Percentiles rank a stretch among this genome's conserved stretches.
phyloP scores from a whole-genome alignment of 495 filamentous ascomycete species.

The Aspergillus ostianus region DNA sequence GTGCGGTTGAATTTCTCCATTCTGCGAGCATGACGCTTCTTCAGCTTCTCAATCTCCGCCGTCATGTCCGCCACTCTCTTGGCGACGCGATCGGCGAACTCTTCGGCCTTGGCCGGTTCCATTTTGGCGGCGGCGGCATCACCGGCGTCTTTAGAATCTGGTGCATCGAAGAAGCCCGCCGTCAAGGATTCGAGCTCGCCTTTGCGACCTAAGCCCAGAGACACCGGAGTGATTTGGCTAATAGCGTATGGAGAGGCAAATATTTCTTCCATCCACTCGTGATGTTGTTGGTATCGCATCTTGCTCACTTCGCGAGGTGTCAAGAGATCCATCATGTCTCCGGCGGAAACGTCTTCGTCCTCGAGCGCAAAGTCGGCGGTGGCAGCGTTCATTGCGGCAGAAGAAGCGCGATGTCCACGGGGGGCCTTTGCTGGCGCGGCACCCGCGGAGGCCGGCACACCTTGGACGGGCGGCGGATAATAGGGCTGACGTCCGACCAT shows the following conservation, averaged over 20 bases:
- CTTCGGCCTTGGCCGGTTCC: slow-evolving; percentile 64
- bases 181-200: slow-evolving; percentile 83
- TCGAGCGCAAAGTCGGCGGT: slow-evolving; percentile 61
- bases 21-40: slow-evolving; percentile 68
- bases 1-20: slow-evolving; percentile 72
- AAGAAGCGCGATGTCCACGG: slow-evolving; percentile 39
- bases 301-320: slow-evolving; percentile 85
- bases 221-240: slow-evolving; percentile 78
- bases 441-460: slow-evolving; percentile 27
- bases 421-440: slow-evolving; percentile 33
- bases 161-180: slow-evolving; percentile 70
- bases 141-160: slow-evolving; percentile 31
- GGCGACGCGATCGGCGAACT: slow-evolving; percentile 72
- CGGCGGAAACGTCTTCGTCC: slow-evolving; percentile 82
- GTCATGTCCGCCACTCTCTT: slow-evolving; percentile 63
- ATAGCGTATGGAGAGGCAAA: slow-evolving; percentile 81
- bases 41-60: slow-evolving; percentile 79
- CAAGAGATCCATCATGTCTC: slow-evolving; percentile 83
- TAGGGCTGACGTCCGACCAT: slow-evolving; percentile 37
- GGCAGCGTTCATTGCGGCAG: slow-evolving; percentile 33
- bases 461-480: slow-evolving; percentile 36
- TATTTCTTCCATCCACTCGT: slow-evolving; percentile 99
- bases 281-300: slow-evolving; percentile 85
- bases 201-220: slow-evolving; percentile 81
- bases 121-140: slow-evolving; percentile 58